Conservation (phyloP, 1,284 basidiomycete species). For the Boletus holoroseus region DNA sequence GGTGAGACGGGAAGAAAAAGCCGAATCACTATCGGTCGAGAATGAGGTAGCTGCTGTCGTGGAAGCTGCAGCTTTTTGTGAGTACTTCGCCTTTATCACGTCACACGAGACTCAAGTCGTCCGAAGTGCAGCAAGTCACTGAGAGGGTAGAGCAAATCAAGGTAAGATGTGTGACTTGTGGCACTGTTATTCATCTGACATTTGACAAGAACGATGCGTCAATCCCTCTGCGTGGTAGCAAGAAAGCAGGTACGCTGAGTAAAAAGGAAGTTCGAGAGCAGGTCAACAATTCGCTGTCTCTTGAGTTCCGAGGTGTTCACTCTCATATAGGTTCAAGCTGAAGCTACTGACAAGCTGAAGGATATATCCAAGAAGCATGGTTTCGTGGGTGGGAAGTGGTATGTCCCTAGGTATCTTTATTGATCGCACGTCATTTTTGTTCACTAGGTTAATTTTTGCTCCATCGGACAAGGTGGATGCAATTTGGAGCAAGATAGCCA, state of each 20-base stretch:
- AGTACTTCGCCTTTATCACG: constrained; percentile 17
- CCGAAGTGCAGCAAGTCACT: constrained; percentile 52
- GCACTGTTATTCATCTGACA: background rate
- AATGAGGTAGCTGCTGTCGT: constrained; percentile 35
- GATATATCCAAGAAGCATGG: constrained; percentile 50
- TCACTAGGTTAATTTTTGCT: constrained; percentile 56
- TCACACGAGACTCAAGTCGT: background rate
- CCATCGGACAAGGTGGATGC: constrained; percentile 54
- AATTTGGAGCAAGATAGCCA: constrained; percentile 55
- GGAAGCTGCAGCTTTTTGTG: constrained; percentile 48
- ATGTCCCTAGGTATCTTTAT: constrained; percentile 1
- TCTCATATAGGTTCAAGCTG: constrained; percentile 46
- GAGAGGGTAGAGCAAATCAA: constrained; percentile 55
- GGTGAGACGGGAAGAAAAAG: constrained; percentile 40
- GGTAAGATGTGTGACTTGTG: constrained; percentile 31
- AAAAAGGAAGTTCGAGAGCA: constrained; percentile 70
- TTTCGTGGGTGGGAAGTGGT: constrained; percentile 65
- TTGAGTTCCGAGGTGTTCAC: background rate
- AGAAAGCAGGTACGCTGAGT: constrained; percentile 63
- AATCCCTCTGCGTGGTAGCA: constrained; percentile 60
- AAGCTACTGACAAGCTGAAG: constrained; percentile 52
- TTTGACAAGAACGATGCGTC: constrained; percentile 50
- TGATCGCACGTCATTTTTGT: background rate
- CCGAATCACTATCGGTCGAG: constrained; percentile 18
- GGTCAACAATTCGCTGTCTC: constrained; percentile 15